Evolutionary conservation across 345 rosid species (phyloP), one percentile per base, ranked within the genome.

Genomic region (Firmiana major): DNA sequence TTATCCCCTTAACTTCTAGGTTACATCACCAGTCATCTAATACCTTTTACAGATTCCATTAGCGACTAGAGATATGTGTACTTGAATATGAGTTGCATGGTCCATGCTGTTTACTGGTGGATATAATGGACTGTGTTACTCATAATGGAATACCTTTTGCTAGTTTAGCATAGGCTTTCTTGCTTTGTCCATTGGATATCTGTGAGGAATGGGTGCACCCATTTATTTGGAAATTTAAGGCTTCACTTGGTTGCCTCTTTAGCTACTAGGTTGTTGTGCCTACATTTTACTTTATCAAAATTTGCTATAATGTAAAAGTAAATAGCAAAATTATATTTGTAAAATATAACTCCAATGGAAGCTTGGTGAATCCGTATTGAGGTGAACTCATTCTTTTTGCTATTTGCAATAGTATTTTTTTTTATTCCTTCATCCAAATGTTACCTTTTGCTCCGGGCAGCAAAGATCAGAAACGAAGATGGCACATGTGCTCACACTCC

Each of bases 1-100:
- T 75, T 68, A n/a, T 78, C 62, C 54, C 55, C 72, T 63, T 55
- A 13, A 46, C 6, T 24, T 75, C 43, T 6, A 24, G 63, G 5
- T 42, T n/a, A 17, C 12, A 3, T 9, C 26, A 19, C 7, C 0
- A 64, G 19, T 62, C 19, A 28, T 62, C 31, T 62, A 13, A 0
- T 31, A 1, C 66, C 66, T 28, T 31, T 6, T 62, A 62, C 40
- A 15, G 9, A 64, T 64, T 38, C 3, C 12, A 9, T 38, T 2
- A 16, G 43, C 16, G 10, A 54, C 24, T 19, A 54, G 10, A 22
- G 21, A 10, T 58, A 7, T 11, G 19, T 63, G 48, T 64, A 9
- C 46, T 64, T 9, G 48, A 64, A 38, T 2, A 38, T 38, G 16
- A 45, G 6, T 38, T 19, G 26, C 26, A 38, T 13, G 26, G 15